Evolutionary conservation across 2,329 filamentous ascomycete genomes (phyloP), one percentile per base, ranked within the genome.

Genomic region (Sphaerostilbella broomeana): DNA sequence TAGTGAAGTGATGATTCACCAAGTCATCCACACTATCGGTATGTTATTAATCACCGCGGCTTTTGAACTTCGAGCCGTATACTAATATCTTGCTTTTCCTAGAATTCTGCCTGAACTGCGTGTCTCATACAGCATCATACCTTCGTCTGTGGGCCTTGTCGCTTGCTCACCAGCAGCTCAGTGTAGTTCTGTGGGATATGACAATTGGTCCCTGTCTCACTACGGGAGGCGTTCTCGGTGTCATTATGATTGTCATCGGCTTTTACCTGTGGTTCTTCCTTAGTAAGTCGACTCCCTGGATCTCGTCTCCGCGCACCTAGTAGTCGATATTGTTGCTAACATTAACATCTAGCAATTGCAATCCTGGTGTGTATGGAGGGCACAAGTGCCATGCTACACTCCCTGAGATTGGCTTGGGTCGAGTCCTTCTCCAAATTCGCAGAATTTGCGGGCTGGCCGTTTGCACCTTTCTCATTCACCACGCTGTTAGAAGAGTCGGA

Each of bases 61-160:
- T 5, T 13, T 24, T 13, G 26, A 11, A 16, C 9, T 12, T 2
- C 16, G n/a, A 19, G 16, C 11, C 18, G 10, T 25, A 5, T 12
- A 35, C 17, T 3, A n/a, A 18, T 13, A 4, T 10, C 9, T 44
- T 13, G 25, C 24, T 21, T 19, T 8, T 4, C 39, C 4, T 51
- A 88, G 87, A 98, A 74, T 98, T 98, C 71, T 98, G 92, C 61
- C 75, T 98, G 54, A 98, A 98, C 73, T 97, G 90, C 63, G 90
- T 98, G 47, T 98, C 92, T 20, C 92, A 98, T 68, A 98, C 94
- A 4, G 92, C 92, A 4, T 98, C 92, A 1, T 98, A 98, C 66
- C 84, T 98, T 33, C 92, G 92, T 72, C 84, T 98, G 30, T 98
- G 92, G 92, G 92, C 92, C 21, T 66, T 98, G 53, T 98, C 92